Conservation (phyloP, 148 eudicot species). For the Rhododendron griersonianum region DNA sequence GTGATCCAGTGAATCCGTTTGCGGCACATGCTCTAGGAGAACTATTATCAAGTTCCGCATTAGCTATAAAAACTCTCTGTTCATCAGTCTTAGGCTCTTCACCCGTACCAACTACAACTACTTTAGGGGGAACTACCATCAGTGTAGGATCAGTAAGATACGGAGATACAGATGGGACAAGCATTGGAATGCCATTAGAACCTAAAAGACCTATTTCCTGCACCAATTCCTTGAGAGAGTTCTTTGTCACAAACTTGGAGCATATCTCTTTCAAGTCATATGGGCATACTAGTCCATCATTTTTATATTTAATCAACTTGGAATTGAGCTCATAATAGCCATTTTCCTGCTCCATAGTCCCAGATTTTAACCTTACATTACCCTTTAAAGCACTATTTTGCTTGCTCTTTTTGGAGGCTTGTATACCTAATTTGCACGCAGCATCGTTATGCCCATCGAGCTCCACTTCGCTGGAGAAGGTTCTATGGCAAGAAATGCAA, state of each 20-base stretch:
- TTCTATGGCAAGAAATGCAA: conserved; percentile 54
- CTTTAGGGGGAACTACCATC: conserved; percentile 21
- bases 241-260: conserved; percentile 46
- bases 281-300: conserved; percentile 41
- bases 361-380: conserved; percentile 17
- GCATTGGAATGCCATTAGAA: conserved; percentile 49
- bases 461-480: conserved; percentile 37
- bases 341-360: conserved; percentile 13
- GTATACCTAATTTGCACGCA: conserved; percentile 27
- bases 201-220: conserved; percentile 56
- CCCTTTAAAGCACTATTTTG: conserved; percentile 22
- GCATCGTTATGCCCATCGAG: conserved; percentile 39
- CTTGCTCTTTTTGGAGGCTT: conserved; percentile 25
- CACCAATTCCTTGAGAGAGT: conserved; percentile 55
- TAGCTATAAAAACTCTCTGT: conserved; percentile 13
- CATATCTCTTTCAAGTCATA: conserved; percentile 45
- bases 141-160: conserved; percentile 38
- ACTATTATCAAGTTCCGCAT: conserved; percentile 13
- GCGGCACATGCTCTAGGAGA: conserved; percentile 7
- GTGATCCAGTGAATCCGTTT: conserved; percentile 11
- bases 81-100: conserved; percentile 24
- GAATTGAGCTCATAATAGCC: conserved; percentile 21
- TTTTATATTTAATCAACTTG: conserved; percentile 24
- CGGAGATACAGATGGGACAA: conserved; percentile 41
- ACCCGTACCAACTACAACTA: neutral